Percentiles rank a stretch among this genome's conserved stretches.
These are phyloP conservation scores for Geotrichum macrosporum DNA, from an alignment of 1,139 yeast genomes.

Conservation along the genomic window DNA sequence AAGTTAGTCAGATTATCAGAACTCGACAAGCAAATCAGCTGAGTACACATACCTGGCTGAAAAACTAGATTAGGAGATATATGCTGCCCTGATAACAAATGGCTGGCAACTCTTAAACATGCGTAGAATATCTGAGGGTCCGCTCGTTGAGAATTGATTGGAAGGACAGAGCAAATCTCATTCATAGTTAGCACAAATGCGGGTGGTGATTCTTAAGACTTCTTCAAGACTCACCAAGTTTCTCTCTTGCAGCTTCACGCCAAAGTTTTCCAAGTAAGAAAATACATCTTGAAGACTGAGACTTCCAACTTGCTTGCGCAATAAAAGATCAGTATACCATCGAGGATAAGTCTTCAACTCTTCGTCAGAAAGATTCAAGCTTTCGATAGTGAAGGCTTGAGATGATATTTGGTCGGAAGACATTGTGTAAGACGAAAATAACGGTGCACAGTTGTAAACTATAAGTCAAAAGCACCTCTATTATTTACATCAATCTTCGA, in stretches of 20 bases:
- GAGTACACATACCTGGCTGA: conserved; percentile 27
- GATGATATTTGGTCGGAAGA: conserved; percentile 13
- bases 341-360: conserved; percentile 42
- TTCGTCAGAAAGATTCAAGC: conserved; percentile 39
- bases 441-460: not conserved
- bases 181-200: not conserved
- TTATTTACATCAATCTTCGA: not conserved
- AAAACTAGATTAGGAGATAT: conserved; percentile 32
- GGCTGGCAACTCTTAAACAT: conserved; percentile 40
- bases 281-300: conserved; percentile 40
- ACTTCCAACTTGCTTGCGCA: conserved; percentile 38
- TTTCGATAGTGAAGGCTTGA: conserved; percentile 29
- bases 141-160: conserved; percentile 33
- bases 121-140: conserved; percentile 43
- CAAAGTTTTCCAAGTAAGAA: conserved; percentile 41
- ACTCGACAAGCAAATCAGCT: too few relatives aligned
- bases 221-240: conserved; percentile 22
- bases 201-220: not conserved
- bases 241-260: conserved; percentile 36
- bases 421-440: conserved; percentile 5
- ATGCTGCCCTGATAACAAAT: conserved; percentile 35
- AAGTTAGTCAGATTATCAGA: conserved; percentile 22
- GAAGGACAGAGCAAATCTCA: conserved; percentile 33
- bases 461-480: not conserved
- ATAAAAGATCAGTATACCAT: conserved; percentile 43